Base-by-base conservation (phyloP, 352 stramenopile genomes). In the Phytophthora podocarpi region DNA sequence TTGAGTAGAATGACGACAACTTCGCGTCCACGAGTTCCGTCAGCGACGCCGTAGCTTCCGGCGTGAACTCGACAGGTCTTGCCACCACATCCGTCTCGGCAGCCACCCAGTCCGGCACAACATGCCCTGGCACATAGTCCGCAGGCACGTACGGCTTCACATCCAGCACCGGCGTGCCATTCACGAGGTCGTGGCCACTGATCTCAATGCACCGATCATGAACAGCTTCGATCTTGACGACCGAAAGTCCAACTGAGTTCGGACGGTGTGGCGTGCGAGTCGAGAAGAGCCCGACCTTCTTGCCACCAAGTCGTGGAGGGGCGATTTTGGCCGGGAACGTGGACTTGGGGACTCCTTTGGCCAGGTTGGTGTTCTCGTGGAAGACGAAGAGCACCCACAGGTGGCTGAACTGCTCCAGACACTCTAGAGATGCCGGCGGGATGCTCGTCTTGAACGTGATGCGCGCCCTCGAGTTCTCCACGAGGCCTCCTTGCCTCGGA, bases 111-210 rank as follows among this genome's bases (percentile, higher is more conserved):
- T 84, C 59, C 4, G 86, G 86, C 6, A 88, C 81, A 24, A 74
- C 46, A 48, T 90, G 72, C 46, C 73, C 73, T 3, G 59, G 51
- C 6, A 95, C 72, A 43, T 74, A 82, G 71, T 96, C 87, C 31
- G 86, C 85, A 11, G 85, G 83, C 36, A 99, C 97, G 70, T 98
- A 99, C 9, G 97, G 97, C 76, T 99, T 99, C 46, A 99, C 92
- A 68, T 99, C 97, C 16, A 99, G 75, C 27, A 99, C 89, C 0
- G 97, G 97, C 20, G 97, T 99, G 46, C 96, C 97, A 71, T 99
- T 87, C 40, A 98, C 86, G 7, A 98, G 82, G 65, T 98, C 95
- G 41, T 98, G 85, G 28, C 94, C 95, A 50, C 90, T 92, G 60
- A 98, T 93, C 34, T 97, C 83, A 40, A 98, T 90, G 39, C 67